phyloP scores from a whole-genome alignment of 345 rosid species.

The Syzygium aromaticum region DNA sequence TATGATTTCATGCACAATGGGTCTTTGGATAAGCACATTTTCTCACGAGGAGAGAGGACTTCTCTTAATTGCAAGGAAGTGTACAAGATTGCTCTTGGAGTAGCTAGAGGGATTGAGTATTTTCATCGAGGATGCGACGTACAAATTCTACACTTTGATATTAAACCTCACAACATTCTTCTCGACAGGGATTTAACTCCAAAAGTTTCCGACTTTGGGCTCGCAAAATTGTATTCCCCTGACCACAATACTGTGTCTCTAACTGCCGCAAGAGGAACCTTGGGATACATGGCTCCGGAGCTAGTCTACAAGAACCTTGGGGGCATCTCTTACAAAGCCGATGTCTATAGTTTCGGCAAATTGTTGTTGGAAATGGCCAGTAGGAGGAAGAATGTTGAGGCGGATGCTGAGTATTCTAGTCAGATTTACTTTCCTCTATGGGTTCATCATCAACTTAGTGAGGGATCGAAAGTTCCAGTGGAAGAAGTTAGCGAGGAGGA shows the following conservation, averaged over 20 bases:
- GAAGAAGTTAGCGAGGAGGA: not conserved
- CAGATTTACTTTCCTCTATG: not conserved
- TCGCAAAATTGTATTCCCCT: fast-evolving
- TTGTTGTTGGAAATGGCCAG: not conserved
- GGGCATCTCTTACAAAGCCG: not conserved
- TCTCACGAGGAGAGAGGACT: not conserved
- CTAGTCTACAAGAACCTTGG: not conserved
- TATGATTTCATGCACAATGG: not conserved
- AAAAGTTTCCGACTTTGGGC: not conserved
- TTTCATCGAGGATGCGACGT: not conserved
- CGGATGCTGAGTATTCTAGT: fast-evolving
- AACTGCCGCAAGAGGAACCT: not conserved
- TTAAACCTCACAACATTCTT: not conserved
- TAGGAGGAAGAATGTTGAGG: fast-evolving
- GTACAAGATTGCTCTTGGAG: not conserved
- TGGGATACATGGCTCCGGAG: not conserved
- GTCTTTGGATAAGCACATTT: not conserved
- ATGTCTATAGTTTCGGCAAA: not conserved
- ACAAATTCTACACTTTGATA: not conserved
- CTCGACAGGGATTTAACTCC: not conserved
- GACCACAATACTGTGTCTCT: not conserved
- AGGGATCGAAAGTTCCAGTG: fast-evolving
- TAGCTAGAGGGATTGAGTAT: not conserved
- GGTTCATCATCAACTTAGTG: not conserved
- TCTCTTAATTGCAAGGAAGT: not conserved